Percentiles rank a stretch among this genome's conserved stretches.
phyloP scores from a whole-genome alignment of 2,329 filamentous ascomycete genomes.

The Clarireedia sp. region DNA sequence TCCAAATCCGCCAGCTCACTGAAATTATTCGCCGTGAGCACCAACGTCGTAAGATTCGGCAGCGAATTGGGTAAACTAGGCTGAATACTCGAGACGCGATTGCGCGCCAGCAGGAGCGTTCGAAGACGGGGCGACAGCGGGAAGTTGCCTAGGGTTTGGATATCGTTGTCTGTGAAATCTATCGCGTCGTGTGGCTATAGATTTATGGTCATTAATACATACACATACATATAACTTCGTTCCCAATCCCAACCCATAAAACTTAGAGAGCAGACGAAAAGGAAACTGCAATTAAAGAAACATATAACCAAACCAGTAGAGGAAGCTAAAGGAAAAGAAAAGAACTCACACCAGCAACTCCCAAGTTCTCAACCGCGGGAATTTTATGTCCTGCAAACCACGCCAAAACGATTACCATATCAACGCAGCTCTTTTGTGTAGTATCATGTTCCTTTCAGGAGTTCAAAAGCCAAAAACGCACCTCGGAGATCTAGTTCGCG shows the following conservation, averaged over 20 bases:
- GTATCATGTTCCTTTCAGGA: constrained; percentile 88
- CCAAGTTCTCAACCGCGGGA: constrained; percentile 93
- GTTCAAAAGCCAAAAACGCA: constrained; percentile 48
- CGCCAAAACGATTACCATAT: constrained; percentile 51
- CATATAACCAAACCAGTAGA: not conserved
- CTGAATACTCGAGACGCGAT: constrained; percentile 79
- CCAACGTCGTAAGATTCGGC: constrained; percentile 73
- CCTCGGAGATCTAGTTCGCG: constrained; percentile 98
- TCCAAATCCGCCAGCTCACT: constrained; percentile 82
- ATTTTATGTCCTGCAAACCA: constrained; percentile 86
- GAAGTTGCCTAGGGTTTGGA: constrained; percentile 83
- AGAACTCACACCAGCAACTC: constrained; percentile 74
- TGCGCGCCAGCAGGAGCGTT: constrained; percentile 82
- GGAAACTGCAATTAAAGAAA: too few species aligned
- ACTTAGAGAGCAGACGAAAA: too few species aligned
- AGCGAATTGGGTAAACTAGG: constrained; percentile 63
- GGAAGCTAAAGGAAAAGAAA: constrained; percentile 1
- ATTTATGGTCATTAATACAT: not conserved
- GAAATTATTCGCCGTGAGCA: constrained; percentile 77
- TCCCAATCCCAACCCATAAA: not conserved
- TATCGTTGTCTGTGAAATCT: constrained; percentile 98
- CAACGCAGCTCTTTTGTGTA: constrained; percentile 81
- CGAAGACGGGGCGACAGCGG: constrained; percentile 81
- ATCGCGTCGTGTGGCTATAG: constrained; percentile 88
- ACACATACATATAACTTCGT: not conserved